phyloP scores from a whole-genome alignment of 257 asterid species.

The Echites panduratus region DNA sequence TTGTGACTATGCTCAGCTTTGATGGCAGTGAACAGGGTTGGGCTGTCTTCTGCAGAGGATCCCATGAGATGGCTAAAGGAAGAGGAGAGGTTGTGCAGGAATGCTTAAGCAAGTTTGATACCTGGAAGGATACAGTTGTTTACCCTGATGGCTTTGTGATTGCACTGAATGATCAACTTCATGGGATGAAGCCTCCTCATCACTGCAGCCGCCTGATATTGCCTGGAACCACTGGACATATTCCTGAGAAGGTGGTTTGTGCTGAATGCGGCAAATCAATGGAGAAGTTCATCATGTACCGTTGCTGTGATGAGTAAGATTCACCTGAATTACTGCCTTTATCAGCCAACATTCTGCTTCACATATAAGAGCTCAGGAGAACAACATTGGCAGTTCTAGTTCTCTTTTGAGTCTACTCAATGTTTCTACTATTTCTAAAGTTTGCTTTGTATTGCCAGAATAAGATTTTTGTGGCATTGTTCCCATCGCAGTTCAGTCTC shows the following conservation, averaged over 20 bases:
- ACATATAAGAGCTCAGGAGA: background rate
- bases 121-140: conserved; percentile 46
- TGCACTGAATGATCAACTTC: conserved; percentile 39
- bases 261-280: conserved; percentile 66
- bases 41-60: conserved; percentile 71
- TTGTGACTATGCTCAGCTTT: conserved; percentile 50
- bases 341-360: background rate
- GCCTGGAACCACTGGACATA: conserved; percentile 51
- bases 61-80: conserved; percentile 46
- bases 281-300: conserved; percentile 81
- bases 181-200: conserved; percentile 46
- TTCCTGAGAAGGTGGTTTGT: conserved; percentile 66
- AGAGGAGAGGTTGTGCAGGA: conserved; percentile 40
- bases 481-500: background rate
- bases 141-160: conserved; percentile 44
- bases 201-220: conserved; percentile 74
- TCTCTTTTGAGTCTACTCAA: background rate
- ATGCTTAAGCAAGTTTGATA: conserved; percentile 27
- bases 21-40: conserved; percentile 76
- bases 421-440: background rate
- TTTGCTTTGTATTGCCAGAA: background rate
- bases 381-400: background rate
- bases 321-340: background rate
- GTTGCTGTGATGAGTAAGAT: conserved; percentile 72
- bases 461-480: background rate